Evolutionary conservation across 1,139 yeast genomes (phyloP), one percentile per base, ranked within the genome.

Genomic region (Candida sanyaensis): DNA sequence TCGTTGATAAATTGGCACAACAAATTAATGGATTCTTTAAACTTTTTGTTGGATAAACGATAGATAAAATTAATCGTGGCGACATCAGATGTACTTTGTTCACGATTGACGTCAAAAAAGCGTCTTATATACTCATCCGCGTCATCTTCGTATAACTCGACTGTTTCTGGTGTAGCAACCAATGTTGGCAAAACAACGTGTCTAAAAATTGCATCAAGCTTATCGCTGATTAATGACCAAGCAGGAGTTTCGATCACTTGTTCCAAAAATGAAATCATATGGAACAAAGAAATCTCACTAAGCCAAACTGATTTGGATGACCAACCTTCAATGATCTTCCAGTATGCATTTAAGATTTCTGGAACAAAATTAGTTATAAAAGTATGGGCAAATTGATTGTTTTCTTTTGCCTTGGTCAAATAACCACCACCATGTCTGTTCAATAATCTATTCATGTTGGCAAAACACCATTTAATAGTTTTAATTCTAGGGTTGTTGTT

Each of bases 51-150:
- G 53, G 73, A 66, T 58, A 69, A 75, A 60, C 73, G 68, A 61
- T 80, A 81, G 43, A 92, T 68, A 56, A 90, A 88, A 64, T 86
- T 87, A 44, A 87, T 80, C 1, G 97, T 86, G 0, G 96, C 96
- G 38, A 83, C 82, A 59, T 89, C 96, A 0, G 96, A 83, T 10
- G 93, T 85, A 42, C 81, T 79, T 34, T 81, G 77, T 54, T 88
- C 96, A 55, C 88, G 83, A 59, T 81, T 84, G 49, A 84, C 73
- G 60, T 85, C 91, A 55, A 84, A 84, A 58, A 70, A 84, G 55
- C 88, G 76, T 68, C 91, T 77, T 34, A 86, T 76, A 58, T 86
- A 87, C 57, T 86, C 92, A 54, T 84, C 88, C 5, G 87, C 84
- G 52, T 86, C 92, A 52, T 82, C 88, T 56, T 86, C 88, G 58